Conservation (phyloP, 2,329 filamentous ascomycete species). For the Apiospora malaysiana region DNA sequence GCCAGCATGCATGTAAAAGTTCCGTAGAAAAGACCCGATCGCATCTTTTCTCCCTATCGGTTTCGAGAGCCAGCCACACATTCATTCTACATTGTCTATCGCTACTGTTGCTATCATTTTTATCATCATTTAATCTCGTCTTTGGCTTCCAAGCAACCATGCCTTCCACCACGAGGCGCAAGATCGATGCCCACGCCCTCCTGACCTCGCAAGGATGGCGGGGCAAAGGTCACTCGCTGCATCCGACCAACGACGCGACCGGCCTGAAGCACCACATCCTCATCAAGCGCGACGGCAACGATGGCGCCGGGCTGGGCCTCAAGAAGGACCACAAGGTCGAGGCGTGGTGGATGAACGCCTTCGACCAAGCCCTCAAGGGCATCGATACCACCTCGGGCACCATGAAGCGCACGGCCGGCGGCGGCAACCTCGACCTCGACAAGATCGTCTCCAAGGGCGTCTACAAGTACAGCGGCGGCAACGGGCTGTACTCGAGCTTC, state of each 20-base stretch:
- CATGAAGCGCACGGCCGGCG: conserved; percentile 61
- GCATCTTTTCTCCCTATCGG: no score
- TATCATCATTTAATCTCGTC: background rate
- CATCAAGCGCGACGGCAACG: conserved; percentile 75
- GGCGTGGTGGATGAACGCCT: conserved; percentile 97
- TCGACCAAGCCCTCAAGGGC: conserved; percentile 86
- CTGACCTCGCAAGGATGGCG: conserved; percentile 89
- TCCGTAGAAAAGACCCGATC: background rate
- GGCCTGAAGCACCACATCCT: conserved; percentile 86
- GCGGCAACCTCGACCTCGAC: conserved; percentile 55
- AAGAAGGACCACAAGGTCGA: conserved; percentile 73
- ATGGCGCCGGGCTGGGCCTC: conserved; percentile 81
- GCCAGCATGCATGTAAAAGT: conserved; percentile 12
- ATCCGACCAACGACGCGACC: conserved; percentile 72
- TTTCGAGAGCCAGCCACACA: background rate
- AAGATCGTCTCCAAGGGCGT: conserved; percentile 57
- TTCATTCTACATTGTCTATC: background rate
- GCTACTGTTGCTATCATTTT: background rate
- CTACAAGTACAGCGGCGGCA: conserved; percentile 63
- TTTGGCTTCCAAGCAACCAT: background rate
- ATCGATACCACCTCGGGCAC: conserved; percentile 67
- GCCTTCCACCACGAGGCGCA: conserved; percentile 9
- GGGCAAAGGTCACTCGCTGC: conserved; percentile 85
- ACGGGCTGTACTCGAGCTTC: conserved; percentile 82
- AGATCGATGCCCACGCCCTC: conserved; percentile 84